A percentile compares a stretch with the other conserved stretches of the same genome.
These are phyloP conservation scores for Hanseniaspora guilliermondii DNA, from an alignment of 805 yeast species.

Conservation along the genomic window DNA sequence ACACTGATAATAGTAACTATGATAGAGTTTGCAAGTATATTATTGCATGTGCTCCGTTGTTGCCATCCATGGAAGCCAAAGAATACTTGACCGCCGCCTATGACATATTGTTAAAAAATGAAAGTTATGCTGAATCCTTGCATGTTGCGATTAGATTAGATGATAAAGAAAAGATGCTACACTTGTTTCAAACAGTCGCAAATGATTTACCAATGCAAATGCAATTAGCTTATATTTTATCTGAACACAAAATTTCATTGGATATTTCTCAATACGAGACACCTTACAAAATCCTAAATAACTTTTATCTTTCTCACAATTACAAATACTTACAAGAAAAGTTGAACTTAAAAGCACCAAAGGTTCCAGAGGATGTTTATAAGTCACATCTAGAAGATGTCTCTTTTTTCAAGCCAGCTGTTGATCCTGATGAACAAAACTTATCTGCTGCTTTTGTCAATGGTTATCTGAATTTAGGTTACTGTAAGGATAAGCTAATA, in stretches of 20 bases:
- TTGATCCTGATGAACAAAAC: conserved; percentile 90
- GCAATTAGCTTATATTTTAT: conserved; percentile 81
- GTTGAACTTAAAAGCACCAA: conserved; percentile 76
- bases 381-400: conserved; percentile 76
- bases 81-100: conserved; percentile 80
- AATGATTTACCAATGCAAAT: conserved; percentile 62
- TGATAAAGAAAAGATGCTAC: conserved; percentile 59
- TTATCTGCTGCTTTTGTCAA: conserved; percentile 91
- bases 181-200: conserved; percentile 66
- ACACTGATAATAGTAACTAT: conserved; percentile 72
- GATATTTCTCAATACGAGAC: conserved; percentile 43
- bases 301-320: conserved; percentile 64
- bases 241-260: conserved; percentile 54
- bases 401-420: conserved; percentile 39
- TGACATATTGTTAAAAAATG: conserved; percentile 66
- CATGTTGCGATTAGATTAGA: conserved; percentile 81
- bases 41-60: conserved; percentile 90
- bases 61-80: conserved; percentile 88
- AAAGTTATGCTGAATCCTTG: conserved; percentile 78
- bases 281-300: conserved; percentile 76
- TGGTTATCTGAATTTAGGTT: conserved; percentile 83
- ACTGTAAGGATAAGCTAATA: conserved; percentile 69
- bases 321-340: conserved; percentile 73
- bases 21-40: conserved; percentile 86
- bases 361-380: conserved; percentile 88